These are phyloP conservation scores for Barnettozyma californica DNA, from an alignment of 805 yeast species.

Conservation along the genomic window DNA sequence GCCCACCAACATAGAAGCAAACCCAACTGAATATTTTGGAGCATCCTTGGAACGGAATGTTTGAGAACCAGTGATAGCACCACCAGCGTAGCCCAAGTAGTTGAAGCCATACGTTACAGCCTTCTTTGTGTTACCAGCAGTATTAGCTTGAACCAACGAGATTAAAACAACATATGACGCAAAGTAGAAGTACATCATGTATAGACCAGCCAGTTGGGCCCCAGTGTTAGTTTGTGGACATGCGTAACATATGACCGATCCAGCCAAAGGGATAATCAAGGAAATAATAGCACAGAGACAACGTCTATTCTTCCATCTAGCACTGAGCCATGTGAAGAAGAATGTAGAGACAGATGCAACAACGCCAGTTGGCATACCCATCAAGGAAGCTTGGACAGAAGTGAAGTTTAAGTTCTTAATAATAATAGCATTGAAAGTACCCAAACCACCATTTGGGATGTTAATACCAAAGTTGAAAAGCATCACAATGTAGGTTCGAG, in stretches of 20 bases:
- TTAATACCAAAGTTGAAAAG: slow-evolving; percentile 28
- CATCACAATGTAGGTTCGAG: slow-evolving; percentile 30
- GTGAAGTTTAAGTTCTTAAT: slow-evolving; percentile 22
- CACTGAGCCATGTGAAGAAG: slow-evolving; percentile 29
- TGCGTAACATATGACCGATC: slow-evolving; percentile 24
- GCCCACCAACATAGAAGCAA: slow-evolving; percentile 38
- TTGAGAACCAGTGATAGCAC: slow-evolving; percentile 43
- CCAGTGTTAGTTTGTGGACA: slow-evolving; percentile 23
- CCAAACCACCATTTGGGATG: slow-evolving; percentile 32
- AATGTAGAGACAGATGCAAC: slow-evolving; percentile 29
- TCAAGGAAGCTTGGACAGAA: slow-evolving; percentile 21
- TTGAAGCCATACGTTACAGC: slow-evolving; percentile 32
- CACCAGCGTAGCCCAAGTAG: slow-evolving; percentile 37
- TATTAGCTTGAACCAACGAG: slow-evolving; percentile 35
- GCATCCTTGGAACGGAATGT: slow-evolving; percentile 38
- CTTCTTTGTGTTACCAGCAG: slow-evolving; percentile 43
- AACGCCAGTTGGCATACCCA: slow-evolving; percentile 27
- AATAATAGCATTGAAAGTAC: slow-evolving; percentile 25
- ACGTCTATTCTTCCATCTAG: slow-evolving; percentile 27
- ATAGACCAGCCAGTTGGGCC: slow-evolving; percentile 26
- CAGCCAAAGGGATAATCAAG: slow-evolving; percentile 25
- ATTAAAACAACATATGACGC: slow-evolving; percentile 29
- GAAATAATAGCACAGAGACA: slow-evolving; percentile 24
- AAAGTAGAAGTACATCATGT: slow-evolving; percentile 31
- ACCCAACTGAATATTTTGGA: slow-evolving; percentile 40